Percentiles rank a stretch among this genome's conserved stretches.
These are phyloP conservation scores for Fraxinus floribunda DNA, from an alignment of 305 asterid genomes.

Conservation along the genomic window DNA sequence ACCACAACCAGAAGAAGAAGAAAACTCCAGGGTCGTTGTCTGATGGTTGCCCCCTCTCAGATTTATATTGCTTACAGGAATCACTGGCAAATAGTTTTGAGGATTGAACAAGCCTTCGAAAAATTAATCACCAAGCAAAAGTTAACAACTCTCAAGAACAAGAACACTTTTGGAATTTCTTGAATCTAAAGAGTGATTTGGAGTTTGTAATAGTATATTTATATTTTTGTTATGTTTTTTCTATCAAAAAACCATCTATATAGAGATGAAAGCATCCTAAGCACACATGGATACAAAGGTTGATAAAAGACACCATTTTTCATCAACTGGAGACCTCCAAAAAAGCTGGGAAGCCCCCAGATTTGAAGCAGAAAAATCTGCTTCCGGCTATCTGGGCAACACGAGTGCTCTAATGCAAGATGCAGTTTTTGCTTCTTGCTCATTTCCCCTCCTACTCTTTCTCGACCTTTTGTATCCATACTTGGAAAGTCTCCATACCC, in stretches of 20 bases:
- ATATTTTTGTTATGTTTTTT: no score
- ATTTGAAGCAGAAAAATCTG: background rate
- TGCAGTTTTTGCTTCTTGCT: background rate
- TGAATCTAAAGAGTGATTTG: background rate
- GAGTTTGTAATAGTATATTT: background rate
- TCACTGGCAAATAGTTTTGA: background rate
- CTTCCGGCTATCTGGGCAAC: background rate
- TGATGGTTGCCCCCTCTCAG: background rate
- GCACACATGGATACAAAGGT: background rate
- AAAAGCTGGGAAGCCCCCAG: background rate
- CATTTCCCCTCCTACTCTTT: background rate
- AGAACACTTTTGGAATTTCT: background rate
- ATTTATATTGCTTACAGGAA: background rate
- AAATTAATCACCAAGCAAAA: background rate
- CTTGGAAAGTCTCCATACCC: background rate
- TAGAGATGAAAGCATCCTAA: background rate
- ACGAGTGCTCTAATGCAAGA: background rate
- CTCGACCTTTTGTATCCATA: background rate
- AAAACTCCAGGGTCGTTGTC: background rate
- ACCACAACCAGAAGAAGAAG: background rate
- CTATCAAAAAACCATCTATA: background rate
- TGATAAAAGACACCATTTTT: background rate
- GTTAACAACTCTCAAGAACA: background rate
- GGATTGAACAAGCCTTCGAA: background rate
- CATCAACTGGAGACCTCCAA: background rate